A percentile compares a stretch with the other conserved stretches of the same genome.
Conservation (phyloP, 1,284 basidiomycete species). For the Tetrapyrgos nigripes region DNA sequence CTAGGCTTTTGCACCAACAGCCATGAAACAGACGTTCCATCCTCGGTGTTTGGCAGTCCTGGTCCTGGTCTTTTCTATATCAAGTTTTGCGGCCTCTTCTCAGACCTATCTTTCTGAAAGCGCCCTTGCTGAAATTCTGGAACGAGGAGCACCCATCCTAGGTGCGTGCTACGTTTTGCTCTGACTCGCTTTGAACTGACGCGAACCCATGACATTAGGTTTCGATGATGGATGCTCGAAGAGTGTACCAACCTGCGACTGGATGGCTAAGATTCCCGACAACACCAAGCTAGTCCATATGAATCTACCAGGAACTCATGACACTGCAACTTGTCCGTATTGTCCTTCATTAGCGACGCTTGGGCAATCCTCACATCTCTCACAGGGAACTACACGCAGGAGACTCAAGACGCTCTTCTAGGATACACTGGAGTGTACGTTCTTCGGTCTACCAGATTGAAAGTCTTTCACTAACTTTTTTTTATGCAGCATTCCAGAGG, state of each 20-base stretch:
- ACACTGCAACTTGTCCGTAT: slow-evolving; percentile 48
- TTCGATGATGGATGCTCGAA: slow-evolving; percentile 34
- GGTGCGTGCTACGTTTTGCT: slow-evolving; percentile 28
- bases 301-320: slow-evolving; percentile 54
- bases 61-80: neutral
- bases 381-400: slow-evolving; percentile 51
- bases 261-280: slow-evolving; percentile 50
- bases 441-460: neutral
- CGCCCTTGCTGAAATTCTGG: slow-evolving; percentile 39
- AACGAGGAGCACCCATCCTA: slow-evolving; percentile 42
- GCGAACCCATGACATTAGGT: slow-evolving; percentile 24
- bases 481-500: slow-evolving; percentile 38
- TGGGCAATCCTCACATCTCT: neutral
- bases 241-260: slow-evolving; percentile 40
- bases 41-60: neutral
- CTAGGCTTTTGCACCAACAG: neutral
- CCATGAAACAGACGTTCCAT: neutral
- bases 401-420: slow-evolving; percentile 42
- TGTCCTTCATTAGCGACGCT: neutral
- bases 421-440: slow-evolving; percentile 51
- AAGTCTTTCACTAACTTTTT: neutral
- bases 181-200: neutral
- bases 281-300: slow-evolving; percentile 47
- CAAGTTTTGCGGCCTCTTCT: neutral
- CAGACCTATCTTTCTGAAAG: slow-evolving; percentile 14